Conservation (phyloP, 2,329 filamentous ascomycete genomes). For the Raffaelea albimanens region DNA sequence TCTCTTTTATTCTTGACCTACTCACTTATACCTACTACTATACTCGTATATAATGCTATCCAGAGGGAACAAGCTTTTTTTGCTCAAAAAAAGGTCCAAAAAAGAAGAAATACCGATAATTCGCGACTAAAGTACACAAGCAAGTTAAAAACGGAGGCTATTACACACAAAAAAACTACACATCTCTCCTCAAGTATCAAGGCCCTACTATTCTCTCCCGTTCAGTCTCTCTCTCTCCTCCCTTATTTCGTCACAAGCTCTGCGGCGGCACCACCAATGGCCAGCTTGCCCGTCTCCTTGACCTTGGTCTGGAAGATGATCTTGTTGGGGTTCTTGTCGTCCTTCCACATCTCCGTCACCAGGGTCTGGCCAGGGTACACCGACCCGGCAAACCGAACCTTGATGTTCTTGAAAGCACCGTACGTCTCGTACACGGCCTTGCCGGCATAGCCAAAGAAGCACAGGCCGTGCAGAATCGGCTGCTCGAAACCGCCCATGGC, state of each 20-base stretch:
- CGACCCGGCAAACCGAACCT: constrained; percentile 80
- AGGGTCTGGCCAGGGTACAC: constrained; percentile 85
- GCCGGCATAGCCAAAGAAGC: constrained; percentile 82
- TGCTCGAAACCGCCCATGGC: constrained; percentile 91
- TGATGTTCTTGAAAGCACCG: constrained; percentile 80
- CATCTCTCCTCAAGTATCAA: neutral
- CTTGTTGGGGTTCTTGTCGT: constrained; percentile 45
- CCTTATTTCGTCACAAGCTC: constrained; percentile 46
- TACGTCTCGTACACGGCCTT: constrained; percentile 84
- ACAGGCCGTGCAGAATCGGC: constrained; percentile 94
- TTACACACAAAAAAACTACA: no score
- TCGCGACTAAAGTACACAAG: no score
- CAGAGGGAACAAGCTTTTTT: no score
- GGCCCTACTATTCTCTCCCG: neutral
- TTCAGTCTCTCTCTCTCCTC: constrained; percentile 20
- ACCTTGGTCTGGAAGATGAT: constrained; percentile 82
- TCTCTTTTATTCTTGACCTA: neutral
- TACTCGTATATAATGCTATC: no score
- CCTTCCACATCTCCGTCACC: constrained; percentile 90
- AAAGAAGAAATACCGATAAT: no score
- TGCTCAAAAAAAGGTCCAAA: neutral
- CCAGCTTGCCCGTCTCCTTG: constrained; percentile 85
- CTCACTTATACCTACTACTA: neutral
- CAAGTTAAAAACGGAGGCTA: no score
- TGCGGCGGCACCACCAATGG: constrained; percentile 70